Evolutionary conservation across 176 grass and related monocot species (phyloP).

Genomic region (Musa troglodytarum): DNA sequence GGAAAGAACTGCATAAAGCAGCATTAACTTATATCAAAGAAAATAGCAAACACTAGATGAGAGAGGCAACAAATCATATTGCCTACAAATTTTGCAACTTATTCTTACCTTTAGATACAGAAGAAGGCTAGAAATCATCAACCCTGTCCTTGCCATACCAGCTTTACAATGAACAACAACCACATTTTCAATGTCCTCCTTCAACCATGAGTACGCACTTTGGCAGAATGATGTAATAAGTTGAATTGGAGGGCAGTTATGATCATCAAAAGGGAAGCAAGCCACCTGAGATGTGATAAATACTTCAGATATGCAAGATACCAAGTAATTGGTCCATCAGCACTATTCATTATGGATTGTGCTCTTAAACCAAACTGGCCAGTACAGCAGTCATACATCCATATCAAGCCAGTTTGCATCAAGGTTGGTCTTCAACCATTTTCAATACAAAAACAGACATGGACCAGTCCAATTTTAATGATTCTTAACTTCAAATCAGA

Average conservation of each 20-base stretch:
- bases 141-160: constrained; percentile 88
- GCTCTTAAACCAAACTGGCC: background rate
- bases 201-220: constrained; percentile 97
- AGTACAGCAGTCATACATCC: background rate
- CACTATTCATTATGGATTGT: background rate
- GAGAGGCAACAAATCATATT: constrained; percentile 17
- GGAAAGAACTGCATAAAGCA: constrained; percentile 70
- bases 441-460: no score
- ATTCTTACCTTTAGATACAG: constrained; percentile 76
- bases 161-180: constrained; percentile 99
- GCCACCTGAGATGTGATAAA: constrained; percentile 57
- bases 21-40: background rate
- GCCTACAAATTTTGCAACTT: background rate
- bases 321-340: background rate
- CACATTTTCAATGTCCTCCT: constrained; percentile 99
- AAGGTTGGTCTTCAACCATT: no score
- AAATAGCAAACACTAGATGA: constrained; percentile 4
- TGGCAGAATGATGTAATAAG: constrained; percentile 96
- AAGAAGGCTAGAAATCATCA: constrained; percentile 97
- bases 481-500: background rate
- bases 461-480: background rate
- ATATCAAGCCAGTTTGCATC: background rate
- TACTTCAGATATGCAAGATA: background rate
- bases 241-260: constrained; percentile 97
- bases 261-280: constrained; percentile 93